A percentile compares a stretch with the other conserved stretches of the same genome.
These are phyloP conservation scores for Calycina herbarum DNA, from an alignment of 2,329 filamentous ascomycete species.

Conservation along the genomic window DNA sequence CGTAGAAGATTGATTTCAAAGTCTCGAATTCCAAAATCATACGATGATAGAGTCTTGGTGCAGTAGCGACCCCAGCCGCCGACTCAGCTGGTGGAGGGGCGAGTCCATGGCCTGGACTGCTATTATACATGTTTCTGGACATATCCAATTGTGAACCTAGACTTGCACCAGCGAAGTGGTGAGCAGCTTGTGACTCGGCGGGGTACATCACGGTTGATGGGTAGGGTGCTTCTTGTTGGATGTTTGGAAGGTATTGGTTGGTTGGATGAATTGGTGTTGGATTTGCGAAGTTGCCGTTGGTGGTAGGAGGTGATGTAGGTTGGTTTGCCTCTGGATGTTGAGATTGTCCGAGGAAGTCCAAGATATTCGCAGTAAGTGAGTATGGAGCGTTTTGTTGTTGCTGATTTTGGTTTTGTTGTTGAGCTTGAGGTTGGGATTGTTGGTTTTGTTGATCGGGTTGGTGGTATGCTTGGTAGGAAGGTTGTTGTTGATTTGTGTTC, in stretches of 20 bases:
- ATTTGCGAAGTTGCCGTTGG: background rate
- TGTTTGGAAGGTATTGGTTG: background rate
- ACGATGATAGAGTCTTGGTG: constrained; percentile 13
- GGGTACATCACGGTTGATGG: background rate
- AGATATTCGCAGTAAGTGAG: background rate
- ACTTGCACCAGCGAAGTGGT: constrained; percentile 10
- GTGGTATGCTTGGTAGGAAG: background rate
- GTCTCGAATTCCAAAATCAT: constrained; percentile 17
- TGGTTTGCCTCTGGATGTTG: constrained; percentile 4
- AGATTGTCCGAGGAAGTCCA: constrained; percentile 3
- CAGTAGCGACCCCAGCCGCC: background rate
- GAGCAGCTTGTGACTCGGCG: background rate
- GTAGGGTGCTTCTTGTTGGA: constrained; percentile 10
- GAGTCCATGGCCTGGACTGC: background rate
- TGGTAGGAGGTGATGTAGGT: background rate
- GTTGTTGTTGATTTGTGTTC: background rate
- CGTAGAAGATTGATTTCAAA: constrained; percentile 14
- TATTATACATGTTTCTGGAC: background rate
- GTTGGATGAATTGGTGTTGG: background rate
- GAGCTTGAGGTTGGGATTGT: background rate
- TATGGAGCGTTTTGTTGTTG: background rate
- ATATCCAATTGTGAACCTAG: background rate
- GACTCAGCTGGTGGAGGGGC: constrained; percentile 9
- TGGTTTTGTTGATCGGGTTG: background rate
- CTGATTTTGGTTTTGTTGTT: background rate